phyloP scores from a whole-genome alignment of 1,139 yeast species.

The Yamadazyma buinensis region DNA sequence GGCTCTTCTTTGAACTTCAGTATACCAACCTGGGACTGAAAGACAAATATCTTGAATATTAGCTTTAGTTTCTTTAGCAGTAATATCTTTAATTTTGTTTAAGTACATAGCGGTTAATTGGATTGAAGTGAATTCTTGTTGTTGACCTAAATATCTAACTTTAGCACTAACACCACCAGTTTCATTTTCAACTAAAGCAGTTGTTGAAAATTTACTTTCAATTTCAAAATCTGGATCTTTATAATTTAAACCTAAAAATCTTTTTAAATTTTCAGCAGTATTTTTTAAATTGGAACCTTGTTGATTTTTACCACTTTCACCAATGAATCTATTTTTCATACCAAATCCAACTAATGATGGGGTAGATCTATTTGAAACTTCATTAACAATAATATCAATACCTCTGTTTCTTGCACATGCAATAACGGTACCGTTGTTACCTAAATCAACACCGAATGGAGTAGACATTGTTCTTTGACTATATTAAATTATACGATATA shows the following conservation, averaged over 20 bases:
- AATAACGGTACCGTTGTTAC: slow-evolving; percentile 88
- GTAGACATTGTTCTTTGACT: slow-evolving; percentile 53
- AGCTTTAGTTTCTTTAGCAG: slow-evolving; percentile 78
- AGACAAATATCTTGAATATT: slow-evolving; percentile 82
- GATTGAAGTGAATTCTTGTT: slow-evolving; percentile 75
- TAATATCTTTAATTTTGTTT: slow-evolving; percentile 81
- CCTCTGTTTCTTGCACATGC: slow-evolving; percentile 99
- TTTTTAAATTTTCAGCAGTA: slow-evolving; percentile 91
- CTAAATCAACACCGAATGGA: slow-evolving; percentile 98
- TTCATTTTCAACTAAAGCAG: slow-evolving; percentile 62
- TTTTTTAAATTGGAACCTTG: slow-evolving; percentile 95
- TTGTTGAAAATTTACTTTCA: slow-evolving; percentile 72
- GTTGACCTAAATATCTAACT: slow-evolving; percentile 81
- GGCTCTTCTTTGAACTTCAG: slow-evolving; percentile 96
- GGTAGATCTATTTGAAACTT: slow-evolving; percentile 95
- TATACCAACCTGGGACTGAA: slow-evolving; percentile 97
- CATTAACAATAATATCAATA: slow-evolving; percentile 96
- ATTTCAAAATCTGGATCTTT: slow-evolving; percentile 73
- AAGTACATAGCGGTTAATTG: slow-evolving; percentile 95
- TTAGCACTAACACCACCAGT: slow-evolving; percentile 80
- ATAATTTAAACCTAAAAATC: slow-evolving; percentile 77
- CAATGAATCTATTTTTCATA: slow-evolving; percentile 80
- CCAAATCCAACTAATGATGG: slow-evolving; percentile 96
- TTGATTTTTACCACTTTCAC: slow-evolving; percentile 94
- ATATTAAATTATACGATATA: background rate